Base-by-base conservation (phyloP, 1,284 basidiomycete genomes). In the Rhizopogon parksii region DNA sequence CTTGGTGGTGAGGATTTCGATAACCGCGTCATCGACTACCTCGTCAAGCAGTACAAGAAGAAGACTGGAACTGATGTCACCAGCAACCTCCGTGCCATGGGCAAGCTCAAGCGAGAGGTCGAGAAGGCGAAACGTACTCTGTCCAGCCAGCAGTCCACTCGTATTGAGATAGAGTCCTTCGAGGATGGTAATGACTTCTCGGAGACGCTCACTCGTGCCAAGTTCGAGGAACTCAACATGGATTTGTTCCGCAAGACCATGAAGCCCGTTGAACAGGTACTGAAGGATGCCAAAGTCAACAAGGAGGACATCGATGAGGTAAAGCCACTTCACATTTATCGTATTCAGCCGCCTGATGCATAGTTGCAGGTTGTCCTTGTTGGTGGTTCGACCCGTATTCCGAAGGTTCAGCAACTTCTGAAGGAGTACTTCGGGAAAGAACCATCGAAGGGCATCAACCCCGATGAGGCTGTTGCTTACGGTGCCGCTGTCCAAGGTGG, bases 1-100 rank as follows among this genome's bases (percentile, higher is more conserved):
- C 88, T 98, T 57, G 95, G 95, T 79, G 95, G 95, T 73, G 95
- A 98, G 76, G 95, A 98, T 76, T 98, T 98, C 69, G 95, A 98
- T 74, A 95, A 97, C 80, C 88, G 91, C 51, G 82, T 95, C 56
- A 93, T 95, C 60, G 90, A 95, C 57, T 85, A 93, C 79, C 81
- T 96, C 66, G 79, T 85, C 77, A 95, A 95, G 77, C 71, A 77
- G 54, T 96, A 95, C 86, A 95, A 95, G 84, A 89, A 88, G 79
- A 95, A 95, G 82, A 90, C 88, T 36, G 89, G 88, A 55, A 88
- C 86, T 54, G 95, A 98, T 64, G 91, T 95, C 55, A 78, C 79
- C 55, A 78, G 71, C 67, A 96, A 97, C 79, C 81, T 90, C 64
- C 83, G 90, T 55, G 93, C 95, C 48, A 80, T 98, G 71, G 91